These are phyloP conservation scores for Ramularia endophylla DNA, from an alignment of 2,329 filamentous ascomycete species.

Conservation along the genomic window DNA sequence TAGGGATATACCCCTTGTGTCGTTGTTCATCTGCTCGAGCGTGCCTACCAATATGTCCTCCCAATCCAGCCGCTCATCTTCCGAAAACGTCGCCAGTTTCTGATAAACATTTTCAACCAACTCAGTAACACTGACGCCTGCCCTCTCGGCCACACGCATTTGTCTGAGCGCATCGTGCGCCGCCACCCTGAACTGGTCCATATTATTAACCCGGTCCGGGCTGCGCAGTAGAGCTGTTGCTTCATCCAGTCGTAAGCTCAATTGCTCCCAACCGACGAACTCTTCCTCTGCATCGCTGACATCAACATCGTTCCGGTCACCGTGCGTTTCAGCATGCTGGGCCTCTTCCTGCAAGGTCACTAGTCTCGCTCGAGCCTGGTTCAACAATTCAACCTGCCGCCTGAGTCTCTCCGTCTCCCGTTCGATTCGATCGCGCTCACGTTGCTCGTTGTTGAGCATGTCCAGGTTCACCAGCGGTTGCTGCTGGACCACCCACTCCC, in stretches of 20 bases:
- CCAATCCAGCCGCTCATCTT: conserved; percentile 21
- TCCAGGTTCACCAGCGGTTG: conserved; percentile 74
- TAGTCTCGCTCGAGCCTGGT: conserved; percentile 22
- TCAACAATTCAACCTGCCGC: conserved; percentile 24
- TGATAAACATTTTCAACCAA: conserved; percentile 20
- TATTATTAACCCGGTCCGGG: conserved; percentile 9
- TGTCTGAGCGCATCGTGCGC: conserved; percentile 17
- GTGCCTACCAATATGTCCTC: conserved; percentile 20
- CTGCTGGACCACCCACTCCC: conserved; percentile 98
- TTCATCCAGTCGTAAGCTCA: conserved; percentile 22
- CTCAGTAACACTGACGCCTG: conserved; percentile 11
- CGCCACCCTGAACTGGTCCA: conserved; percentile 6
- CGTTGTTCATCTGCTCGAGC: conserved; percentile 5
- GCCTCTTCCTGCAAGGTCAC: conserved; percentile 21
- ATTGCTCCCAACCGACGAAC: conserved; percentile 22
- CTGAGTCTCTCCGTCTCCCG: conserved; percentile 21
- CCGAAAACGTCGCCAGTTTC: conserved; percentile 18
- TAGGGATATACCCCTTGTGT: no score
- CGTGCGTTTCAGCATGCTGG: conserved; percentile 4
- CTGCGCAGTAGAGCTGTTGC: conserved; percentile 19
- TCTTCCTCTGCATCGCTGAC: conserved; percentile 10
- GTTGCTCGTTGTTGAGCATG: conserved; percentile 19
- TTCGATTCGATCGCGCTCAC: conserved; percentile 26
- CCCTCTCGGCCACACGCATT: conserved; percentile 17
- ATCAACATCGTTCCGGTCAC: conserved; percentile 13